Percentiles rank a stretch among this genome's conserved stretches.
phyloP scores from a whole-genome alignment of 2,329 filamentous ascomycete species.

The Monosporascus sp. region DNA sequence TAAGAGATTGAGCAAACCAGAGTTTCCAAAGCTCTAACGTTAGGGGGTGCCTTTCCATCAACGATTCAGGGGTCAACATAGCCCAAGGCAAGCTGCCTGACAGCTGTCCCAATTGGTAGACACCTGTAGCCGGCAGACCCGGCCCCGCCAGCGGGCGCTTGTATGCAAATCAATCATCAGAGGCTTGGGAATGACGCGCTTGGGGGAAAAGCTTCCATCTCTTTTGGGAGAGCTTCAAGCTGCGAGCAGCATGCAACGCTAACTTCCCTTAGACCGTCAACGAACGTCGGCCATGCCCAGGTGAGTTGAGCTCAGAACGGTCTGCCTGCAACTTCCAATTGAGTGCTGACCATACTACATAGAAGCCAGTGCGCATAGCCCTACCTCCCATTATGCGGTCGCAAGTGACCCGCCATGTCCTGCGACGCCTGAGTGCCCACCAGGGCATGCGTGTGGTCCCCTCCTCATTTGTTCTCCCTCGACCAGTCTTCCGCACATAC shows the following conservation, averaged over 20 bases:
- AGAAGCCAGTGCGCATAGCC: slow-evolving; percentile 22
- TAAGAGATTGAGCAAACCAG: no score
- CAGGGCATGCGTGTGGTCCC: slow-evolving; percentile 13
- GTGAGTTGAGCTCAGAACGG: slow-evolving; percentile 11
- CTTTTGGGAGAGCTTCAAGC: slow-evolving; percentile 7
- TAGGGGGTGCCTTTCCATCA: no score
- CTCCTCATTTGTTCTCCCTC: slow-evolving; percentile 8
- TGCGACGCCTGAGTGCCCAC: slow-evolving; percentile 32
- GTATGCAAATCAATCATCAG: no score
- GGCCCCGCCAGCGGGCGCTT: no score
- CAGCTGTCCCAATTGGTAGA: neutral
- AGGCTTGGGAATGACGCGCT: slow-evolving; percentile 7
- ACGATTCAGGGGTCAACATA: no score
- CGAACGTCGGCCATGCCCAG: slow-evolving; percentile 24
- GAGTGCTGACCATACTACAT: slow-evolving; percentile 15
- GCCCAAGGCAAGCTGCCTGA: neutral
- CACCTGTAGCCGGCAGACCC: neutral
- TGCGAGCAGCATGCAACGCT: neutral
- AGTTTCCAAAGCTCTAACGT: no score
- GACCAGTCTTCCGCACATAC: slow-evolving; percentile 24
- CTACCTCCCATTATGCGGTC: slow-evolving; percentile 29
- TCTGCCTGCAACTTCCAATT: slow-evolving; percentile 1
- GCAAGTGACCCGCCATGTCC: slow-evolving; percentile 31
- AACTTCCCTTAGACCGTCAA: slow-evolving; percentile 1
- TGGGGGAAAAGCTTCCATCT: slow-evolving; percentile 8